A percentile compares a stretch with the other conserved stretches of the same genome.
Evolutionary conservation across 352 stramenopile genomes (phyloP).

Genomic region (Phytophthora megakarya): DNA sequence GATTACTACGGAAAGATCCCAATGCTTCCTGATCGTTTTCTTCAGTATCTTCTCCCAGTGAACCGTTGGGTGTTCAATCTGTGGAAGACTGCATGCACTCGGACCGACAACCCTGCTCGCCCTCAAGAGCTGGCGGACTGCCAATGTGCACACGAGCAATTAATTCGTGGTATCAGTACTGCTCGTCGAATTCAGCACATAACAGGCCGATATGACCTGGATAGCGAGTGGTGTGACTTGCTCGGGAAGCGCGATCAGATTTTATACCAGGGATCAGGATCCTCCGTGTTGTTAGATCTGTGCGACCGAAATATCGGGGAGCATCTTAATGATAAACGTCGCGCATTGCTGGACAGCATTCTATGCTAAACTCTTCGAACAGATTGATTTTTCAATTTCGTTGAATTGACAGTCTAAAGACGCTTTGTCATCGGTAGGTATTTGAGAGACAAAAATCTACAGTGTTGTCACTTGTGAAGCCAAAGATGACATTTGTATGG

Average conservation of each 20-base stretch:
- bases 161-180: slow-evolving; percentile 58
- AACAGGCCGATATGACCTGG: slow-evolving; percentile 54
- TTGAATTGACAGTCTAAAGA: too few species aligned
- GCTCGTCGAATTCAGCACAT: slow-evolving; percentile 64
- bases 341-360: slow-evolving; percentile 71
- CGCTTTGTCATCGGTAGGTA: too few species aligned
- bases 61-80: slow-evolving; percentile 61
- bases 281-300: slow-evolving; percentile 51
- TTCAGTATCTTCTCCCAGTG: slow-evolving; percentile 65
- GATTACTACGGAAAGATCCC: background rate
- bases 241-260: slow-evolving; percentile 67
- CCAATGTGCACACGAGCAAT: slow-evolving; percentile 56
- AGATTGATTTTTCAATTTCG: background rate
- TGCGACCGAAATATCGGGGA: slow-evolving; percentile 40
- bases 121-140: slow-evolving; percentile 51
- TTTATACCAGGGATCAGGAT: slow-evolving; percentile 67
- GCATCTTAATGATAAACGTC: slow-evolving; percentile 56
- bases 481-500: too few species aligned
- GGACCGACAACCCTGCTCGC: slow-evolving; percentile 48
- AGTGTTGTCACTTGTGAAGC: too few species aligned
- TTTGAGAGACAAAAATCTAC: too few species aligned
- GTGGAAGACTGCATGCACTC: slow-evolving; percentile 55
- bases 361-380: slow-evolving; percentile 41
- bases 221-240: slow-evolving; percentile 77
- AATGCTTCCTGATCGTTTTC: slow-evolving; percentile 60